A percentile compares a stretch with the other conserved stretches of the same genome.
phyloP scores from a whole-genome alignment of 805 yeast species.

The Ogataea populi-albae region DNA sequence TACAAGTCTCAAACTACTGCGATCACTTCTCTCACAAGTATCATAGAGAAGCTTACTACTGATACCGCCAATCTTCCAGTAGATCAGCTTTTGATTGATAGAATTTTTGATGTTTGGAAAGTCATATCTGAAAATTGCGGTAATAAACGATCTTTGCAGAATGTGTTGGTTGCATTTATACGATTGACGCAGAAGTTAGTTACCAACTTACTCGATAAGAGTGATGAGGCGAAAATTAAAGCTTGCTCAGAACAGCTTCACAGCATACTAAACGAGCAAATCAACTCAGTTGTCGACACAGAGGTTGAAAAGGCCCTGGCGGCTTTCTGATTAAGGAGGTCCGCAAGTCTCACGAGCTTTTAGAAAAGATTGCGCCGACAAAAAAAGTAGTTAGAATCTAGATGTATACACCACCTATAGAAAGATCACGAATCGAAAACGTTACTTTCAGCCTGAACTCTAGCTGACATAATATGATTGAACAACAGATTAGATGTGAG shows the following conservation, averaged over 20 bases:
- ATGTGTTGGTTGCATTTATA: constrained; percentile 52
- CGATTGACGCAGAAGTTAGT: constrained; percentile 21
- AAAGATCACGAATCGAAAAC: too few relatives aligned
- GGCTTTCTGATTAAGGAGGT: not conserved
- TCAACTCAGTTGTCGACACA: constrained; percentile 46
- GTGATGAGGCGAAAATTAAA: constrained; percentile 40
- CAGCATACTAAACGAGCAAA: constrained; percentile 33
- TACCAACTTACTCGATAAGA: not conserved
- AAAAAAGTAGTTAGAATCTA: too few relatives aligned
- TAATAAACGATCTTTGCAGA: constrained; percentile 40
- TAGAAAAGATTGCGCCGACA: too few relatives aligned
- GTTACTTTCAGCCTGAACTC: too few relatives aligned
- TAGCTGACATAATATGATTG: too few relatives aligned
- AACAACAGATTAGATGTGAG: too few relatives aligned
- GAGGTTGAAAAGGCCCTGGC: constrained; percentile 30
- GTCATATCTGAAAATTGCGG: constrained; percentile 14
- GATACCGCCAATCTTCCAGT: constrained; percentile 3
- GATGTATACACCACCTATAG: too few relatives aligned
- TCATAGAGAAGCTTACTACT: not conserved
- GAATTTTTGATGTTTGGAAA: constrained; percentile 16
- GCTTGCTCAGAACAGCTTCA: constrained; percentile 39
- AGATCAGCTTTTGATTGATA: constrained; percentile 16
- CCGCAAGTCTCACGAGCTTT: too few relatives aligned
- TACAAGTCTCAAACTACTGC: constrained; percentile 19
- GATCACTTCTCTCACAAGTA: constrained; percentile 4